Base-by-base conservation (phyloP, 768 basidiomycete species). In the Trametes cubensis region DNA sequence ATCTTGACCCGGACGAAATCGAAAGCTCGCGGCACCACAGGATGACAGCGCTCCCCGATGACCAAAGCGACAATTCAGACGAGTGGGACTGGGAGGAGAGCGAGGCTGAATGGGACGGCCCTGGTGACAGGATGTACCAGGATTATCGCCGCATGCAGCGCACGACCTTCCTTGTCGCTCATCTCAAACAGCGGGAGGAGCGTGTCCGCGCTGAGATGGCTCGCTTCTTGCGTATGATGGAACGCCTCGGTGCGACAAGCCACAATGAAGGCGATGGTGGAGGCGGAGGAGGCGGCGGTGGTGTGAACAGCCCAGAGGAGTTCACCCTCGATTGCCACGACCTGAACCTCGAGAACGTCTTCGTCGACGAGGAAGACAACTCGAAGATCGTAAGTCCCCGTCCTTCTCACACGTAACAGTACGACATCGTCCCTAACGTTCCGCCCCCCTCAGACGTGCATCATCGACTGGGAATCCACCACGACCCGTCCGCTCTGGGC, bases 401-500 rank as follows among this genome's bases (percentile, higher is more conserved):
- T 51, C 45, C n/a, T 40, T 23, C 1, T 52, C 4, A 8, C 42
- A 40, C 47, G 44, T 28, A 44, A 62, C 21, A 6, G 30, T 54
- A 63, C 23, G 46, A 61, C 47, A 66, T 61, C 62, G 57, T n/a
- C 59, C 52, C 62, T 50, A 51, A 45, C 65, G 15, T 15, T 28
- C 52, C 6, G 8, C 21, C 6, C 51, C 34, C 41, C 57, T 11
- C 69, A 94, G 92, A 90, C 90, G 1, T 90, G 90, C 68, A 83
- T 94, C 60, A 94, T 94, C 44, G 92, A 94, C 67, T 93, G 90
- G 92, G 92, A 94, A 71, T 90, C 92, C 17, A 93, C 92, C n/a
- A 91, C 90, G 13, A 91, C 87, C 10, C 82, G 92, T 15, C 92
- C 92, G 4, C 80, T 94, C 20, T 94, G 91, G 91, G 87, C 89